A percentile compares a stretch with the other conserved stretches of the same genome.
Conservation (phyloP, 140 eudicot genomes). For the Erigeron philadelphicus region DNA sequence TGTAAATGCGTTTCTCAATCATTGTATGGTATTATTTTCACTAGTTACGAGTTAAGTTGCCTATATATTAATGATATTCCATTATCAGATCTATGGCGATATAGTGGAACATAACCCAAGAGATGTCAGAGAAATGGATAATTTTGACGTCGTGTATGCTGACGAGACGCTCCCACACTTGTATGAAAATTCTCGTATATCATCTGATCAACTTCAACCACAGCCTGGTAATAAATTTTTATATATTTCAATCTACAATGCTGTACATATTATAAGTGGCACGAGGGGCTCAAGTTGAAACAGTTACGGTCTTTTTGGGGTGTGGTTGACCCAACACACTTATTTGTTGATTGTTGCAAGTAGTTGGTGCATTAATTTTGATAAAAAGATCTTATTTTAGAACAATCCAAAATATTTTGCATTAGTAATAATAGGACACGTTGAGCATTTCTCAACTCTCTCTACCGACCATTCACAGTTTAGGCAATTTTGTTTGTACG, state of each 20-base stretch:
- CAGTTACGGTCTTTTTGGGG: neutral
- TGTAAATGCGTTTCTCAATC: constrained; percentile 37
- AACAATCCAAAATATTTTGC: neutral
- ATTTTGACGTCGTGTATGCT: constrained; percentile 46
- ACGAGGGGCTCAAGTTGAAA: neutral
- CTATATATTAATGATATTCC: constrained; percentile 18
- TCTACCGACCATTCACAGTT: neutral
- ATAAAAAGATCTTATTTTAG: neutral
- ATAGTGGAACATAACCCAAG: constrained; percentile 80
- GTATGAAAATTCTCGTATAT: constrained; percentile 92
- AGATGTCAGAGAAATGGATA: constrained; percentile 85
- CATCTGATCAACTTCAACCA: constrained; percentile 79
- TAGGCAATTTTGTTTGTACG: neutral
- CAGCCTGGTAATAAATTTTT: constrained; percentile 79
- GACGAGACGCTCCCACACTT: constrained; percentile 90
- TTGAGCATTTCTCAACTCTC: neutral
- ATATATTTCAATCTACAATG: too few relatives aligned
- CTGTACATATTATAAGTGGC: neutral
- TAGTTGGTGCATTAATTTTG: neutral
- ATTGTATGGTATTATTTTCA: neutral
- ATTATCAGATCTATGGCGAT: constrained; percentile 60
- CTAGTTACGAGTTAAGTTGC: neutral
- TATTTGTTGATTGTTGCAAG: neutral
- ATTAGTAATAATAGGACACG: neutral
- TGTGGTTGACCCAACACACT: neutral